Percentiles rank a stretch among this genome's conserved stretches.
These are phyloP conservation scores for Jatropha curcas DNA, from an alignment of 345 rosid genomes.

Conservation along the genomic window DNA sequence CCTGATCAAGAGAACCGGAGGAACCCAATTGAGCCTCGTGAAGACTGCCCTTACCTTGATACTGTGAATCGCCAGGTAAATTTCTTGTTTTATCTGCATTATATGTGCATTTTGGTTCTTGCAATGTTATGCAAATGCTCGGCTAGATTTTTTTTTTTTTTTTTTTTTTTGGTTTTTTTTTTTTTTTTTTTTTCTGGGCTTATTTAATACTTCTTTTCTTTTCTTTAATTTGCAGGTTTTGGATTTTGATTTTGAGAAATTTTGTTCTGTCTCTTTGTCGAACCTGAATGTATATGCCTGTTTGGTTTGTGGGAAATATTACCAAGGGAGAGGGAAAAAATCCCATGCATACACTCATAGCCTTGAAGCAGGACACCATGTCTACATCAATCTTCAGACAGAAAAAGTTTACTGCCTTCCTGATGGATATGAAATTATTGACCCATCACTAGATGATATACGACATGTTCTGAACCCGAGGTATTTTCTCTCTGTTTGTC, in stretches of 20 bases:
- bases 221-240: conserved; percentile 52
- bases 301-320: conserved; percentile 93
- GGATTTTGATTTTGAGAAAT: conserved; percentile 98
- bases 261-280: conserved; percentile 86
- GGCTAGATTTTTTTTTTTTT: too few species aligned
- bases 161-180: too few species aligned
- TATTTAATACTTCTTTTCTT: background rate
- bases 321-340: conserved; percentile 92
- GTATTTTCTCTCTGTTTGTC: conserved; percentile 31
- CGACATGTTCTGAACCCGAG: conserved; percentile 92
- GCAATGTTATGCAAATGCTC: too few species aligned
- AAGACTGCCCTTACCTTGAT: conserved; percentile 96
- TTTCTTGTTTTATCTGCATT: background rate
- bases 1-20: conserved; percentile 27
- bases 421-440: conserved; percentile 95
- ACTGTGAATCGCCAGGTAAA: conserved; percentile 97
- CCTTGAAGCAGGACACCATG: conserved; percentile 96
- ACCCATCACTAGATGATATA: conserved; percentile 93
- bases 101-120: background rate
- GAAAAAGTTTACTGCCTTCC: conserved; percentile 98
- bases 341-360: conserved; percentile 98
- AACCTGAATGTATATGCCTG: conserved; percentile 94
- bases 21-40: conserved; percentile 70
- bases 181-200: background rate
- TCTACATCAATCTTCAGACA: conserved; percentile 82